These are phyloP conservation scores for Termitomyces sp. DNA, from an alignment of 768 basidiomycete species.

Conservation along the genomic window DNA sequence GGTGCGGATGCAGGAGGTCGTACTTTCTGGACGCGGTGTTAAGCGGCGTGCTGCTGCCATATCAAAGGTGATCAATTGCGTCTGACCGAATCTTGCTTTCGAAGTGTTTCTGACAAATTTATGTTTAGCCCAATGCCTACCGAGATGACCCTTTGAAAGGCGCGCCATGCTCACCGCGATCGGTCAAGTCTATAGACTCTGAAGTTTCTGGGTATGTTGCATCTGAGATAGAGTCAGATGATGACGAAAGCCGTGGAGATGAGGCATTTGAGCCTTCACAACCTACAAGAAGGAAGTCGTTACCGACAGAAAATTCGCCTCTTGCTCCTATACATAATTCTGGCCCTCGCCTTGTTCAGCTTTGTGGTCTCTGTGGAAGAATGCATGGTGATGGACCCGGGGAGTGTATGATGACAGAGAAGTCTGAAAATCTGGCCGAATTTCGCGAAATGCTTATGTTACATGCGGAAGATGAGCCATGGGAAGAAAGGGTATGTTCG, in stretches of 20 bases:
- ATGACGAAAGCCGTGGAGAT: conserved; percentile 16
- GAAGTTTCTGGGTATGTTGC: conserved; percentile 29
- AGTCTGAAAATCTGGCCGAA: conserved; percentile 60
- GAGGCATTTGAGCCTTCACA: conserved; percentile 10
- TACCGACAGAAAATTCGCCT: conserved; percentile 3
- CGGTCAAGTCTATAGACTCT: conserved; percentile 19
- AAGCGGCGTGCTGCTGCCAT: conserved; percentile 70
- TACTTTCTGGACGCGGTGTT: conserved; percentile 66
- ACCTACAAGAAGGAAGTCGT: conserved; percentile 14
- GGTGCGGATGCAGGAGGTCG: conserved; percentile 37
- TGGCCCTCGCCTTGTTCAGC: conserved; percentile 3
- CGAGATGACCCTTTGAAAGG: conserved; percentile 13
- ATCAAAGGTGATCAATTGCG: conserved; percentile 28
- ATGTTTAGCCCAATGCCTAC: conserved; percentile 26
- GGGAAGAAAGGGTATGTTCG: conserved; percentile 52
- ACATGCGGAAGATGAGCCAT: conserved; percentile 61
- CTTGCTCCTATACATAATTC: conserved; percentile 15
- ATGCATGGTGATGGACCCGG: conserved; percentile 40
- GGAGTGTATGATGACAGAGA: conserved; percentile 61
- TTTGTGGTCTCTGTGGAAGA: conserved; percentile 61
- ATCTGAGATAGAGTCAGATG: conserved; percentile 24
- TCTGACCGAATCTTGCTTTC: background rate
- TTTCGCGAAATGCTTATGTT: conserved; percentile 64
- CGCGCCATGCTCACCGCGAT: conserved; percentile 3
- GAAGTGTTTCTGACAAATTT: background rate